A percentile compares a stretch with the other conserved stretches of the same genome.
Evolutionary conservation across 768 basidiomycete species (phyloP).

Genomic region (Tylopilus vinaceipallidus): DNA sequence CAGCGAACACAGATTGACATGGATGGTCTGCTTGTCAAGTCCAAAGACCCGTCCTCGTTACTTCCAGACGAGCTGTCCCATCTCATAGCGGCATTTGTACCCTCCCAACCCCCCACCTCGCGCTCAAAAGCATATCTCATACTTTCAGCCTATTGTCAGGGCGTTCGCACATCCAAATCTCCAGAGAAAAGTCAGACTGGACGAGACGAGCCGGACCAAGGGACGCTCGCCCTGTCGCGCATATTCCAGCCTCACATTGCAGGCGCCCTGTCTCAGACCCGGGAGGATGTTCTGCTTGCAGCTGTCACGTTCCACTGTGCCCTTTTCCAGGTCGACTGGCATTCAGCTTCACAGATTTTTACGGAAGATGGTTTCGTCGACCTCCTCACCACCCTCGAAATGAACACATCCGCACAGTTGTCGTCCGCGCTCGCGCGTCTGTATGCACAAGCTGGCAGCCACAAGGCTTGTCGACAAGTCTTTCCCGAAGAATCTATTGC

Average conservation of each 20-base stretch:
- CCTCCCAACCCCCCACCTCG: conserved; percentile 39
- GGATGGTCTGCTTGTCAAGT: conserved; percentile 33
- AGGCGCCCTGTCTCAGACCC: conserved; percentile 51
- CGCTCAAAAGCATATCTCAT: conserved; percentile 72
- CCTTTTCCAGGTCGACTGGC: conserved; percentile 80
- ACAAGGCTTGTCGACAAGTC: conserved; percentile 65
- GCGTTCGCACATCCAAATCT: conserved; percentile 41
- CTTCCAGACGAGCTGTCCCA: conserved; percentile 55
- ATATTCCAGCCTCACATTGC: conserved; percentile 51
- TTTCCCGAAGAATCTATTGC: conserved; percentile 53
- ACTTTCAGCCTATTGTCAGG: conserved; percentile 68
- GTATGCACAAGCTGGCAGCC: conserved; percentile 71
- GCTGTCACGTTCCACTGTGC: conserved; percentile 72
- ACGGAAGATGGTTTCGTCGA: conserved; percentile 60
- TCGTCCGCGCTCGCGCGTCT: conserved; percentile 67
- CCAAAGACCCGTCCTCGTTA: conserved; percentile 35
- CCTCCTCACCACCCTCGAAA: conserved; percentile 61
- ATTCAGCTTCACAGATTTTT: conserved; percentile 64
- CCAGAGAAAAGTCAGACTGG: conserved; percentile 34
- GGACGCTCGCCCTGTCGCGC: conserved; percentile 48
- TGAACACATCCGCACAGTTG: conserved; percentile 49
- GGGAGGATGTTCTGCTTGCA: conserved; percentile 49
- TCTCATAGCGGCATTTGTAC: conserved; percentile 51
- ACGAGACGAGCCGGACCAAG: conserved; percentile 41
- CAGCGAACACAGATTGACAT: conserved; percentile 12